Evolutionary conservation across 768 basidiomycete species (phyloP).

Genomic region (Steccherinum ochraceum): DNA sequence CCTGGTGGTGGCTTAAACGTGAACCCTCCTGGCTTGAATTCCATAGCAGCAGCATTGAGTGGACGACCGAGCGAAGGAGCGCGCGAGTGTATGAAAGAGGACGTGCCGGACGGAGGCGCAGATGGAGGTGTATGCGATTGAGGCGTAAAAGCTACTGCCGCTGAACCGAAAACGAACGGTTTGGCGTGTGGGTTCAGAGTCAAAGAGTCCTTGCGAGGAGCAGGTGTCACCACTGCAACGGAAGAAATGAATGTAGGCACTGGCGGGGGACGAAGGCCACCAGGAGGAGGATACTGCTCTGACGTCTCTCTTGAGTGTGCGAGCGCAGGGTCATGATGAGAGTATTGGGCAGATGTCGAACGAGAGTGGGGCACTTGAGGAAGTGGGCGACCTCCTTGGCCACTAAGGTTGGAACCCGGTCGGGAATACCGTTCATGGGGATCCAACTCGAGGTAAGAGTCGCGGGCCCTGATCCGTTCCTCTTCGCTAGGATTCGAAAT

Average conservation of each 20-base stretch:
- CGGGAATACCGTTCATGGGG: constrained; percentile 26
- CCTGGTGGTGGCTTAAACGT: constrained; percentile 70
- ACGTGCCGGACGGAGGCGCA: constrained; percentile 28
- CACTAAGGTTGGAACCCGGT: constrained; percentile 37
- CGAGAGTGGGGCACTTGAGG: constrained; percentile 64
- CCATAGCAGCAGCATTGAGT: constrained; percentile 73
- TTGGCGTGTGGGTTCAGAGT: constrained; percentile 73
- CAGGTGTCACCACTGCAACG: constrained; percentile 5
- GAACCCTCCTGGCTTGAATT: constrained; percentile 76
- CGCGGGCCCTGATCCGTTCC: constrained; percentile 23
- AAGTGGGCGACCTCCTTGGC: constrained; percentile 39
- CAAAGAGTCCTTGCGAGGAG: constrained; percentile 20
- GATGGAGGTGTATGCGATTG: constrained; percentile 26
- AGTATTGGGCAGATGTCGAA: constrained; percentile 53
- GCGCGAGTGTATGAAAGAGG: constrained; percentile 29
- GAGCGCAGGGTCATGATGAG: constrained; percentile 51
- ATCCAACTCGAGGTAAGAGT: constrained; percentile 1
- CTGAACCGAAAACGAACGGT: constrained; percentile 72
- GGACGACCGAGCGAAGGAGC: constrained; percentile 51
- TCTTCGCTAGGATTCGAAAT: constrained; percentile 88
- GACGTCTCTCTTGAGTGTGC: constrained; percentile 54
- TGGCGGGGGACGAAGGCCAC: constrained; percentile 16
- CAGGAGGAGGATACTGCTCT: constrained; percentile 28
- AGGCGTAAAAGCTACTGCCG: constrained; percentile 21
- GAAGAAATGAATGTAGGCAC: constrained; percentile 5